These are phyloP conservation scores for Calycina marina DNA, from an alignment of 2,329 filamentous ascomycete species.

Conservation along the genomic window DNA sequence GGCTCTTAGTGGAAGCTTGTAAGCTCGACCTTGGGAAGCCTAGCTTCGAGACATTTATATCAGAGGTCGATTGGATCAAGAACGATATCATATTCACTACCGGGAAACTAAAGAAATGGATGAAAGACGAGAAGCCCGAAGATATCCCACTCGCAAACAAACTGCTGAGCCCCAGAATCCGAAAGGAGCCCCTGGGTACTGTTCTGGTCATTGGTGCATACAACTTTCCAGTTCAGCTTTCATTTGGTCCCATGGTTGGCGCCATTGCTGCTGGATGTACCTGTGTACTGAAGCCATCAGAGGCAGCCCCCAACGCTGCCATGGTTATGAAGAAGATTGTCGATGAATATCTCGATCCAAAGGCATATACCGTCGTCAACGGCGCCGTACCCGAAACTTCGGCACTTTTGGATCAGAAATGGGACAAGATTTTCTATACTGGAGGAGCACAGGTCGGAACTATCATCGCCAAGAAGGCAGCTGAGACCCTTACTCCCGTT, in stretches of 20 bases:
- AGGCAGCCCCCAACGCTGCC: slow-evolving; percentile 63
- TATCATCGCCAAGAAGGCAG: slow-evolving; percentile 81
- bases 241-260: slow-evolving; percentile 65
- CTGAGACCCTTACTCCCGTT: slow-evolving; percentile 75
- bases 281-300: slow-evolving; percentile 79
- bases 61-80: slow-evolving; percentile 65
- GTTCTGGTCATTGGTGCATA: slow-evolving; percentile 81
- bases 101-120: slow-evolving; percentile 67
- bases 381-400: slow-evolving; percentile 70
- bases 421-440: slow-evolving; percentile 98
- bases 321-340: slow-evolving; percentile 69
- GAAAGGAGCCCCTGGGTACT: slow-evolving; percentile 76
- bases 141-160: slow-evolving; percentile 57
- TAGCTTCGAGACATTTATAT: slow-evolving; percentile 55
- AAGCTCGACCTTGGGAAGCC: slow-evolving; percentile 67
- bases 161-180: slow-evolving; percentile 57
- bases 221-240: slow-evolving; percentile 84
- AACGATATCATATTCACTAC: slow-evolving; percentile 69
- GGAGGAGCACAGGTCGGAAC: slow-evolving; percentile 66
- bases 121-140: slow-evolving; percentile 61
- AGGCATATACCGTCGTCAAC: slow-evolving; percentile 65
- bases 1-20: slow-evolving; percentile 60
- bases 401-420: slow-evolving; percentile 71
- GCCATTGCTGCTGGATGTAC: slow-evolving; percentile 90
- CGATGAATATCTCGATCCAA: slow-evolving; percentile 59